Conservation (phyloP, 2,329 filamentous ascomycete genomes). For the Fusarium hostae region DNA sequence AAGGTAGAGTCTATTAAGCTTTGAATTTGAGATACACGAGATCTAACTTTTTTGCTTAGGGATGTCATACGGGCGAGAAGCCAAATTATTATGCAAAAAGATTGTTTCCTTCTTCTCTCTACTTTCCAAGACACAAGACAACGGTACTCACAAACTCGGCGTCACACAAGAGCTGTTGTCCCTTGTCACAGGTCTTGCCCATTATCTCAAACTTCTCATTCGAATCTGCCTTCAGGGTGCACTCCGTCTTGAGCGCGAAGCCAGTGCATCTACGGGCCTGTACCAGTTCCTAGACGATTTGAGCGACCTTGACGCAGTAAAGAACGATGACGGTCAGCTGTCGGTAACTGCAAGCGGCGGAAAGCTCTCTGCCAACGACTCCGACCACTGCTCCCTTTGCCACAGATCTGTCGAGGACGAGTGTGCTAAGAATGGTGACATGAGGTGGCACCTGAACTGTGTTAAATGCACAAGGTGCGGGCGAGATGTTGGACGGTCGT, state of each 20-base stretch:
- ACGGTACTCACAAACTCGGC: conserved; percentile 87
- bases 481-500: conserved; percentile 73
- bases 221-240: conserved; percentile 95
- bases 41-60: conserved; percentile 59
- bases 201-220: conserved; percentile 97
- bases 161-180: conserved; percentile 99
- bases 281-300: conserved; percentile 87
- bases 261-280: conserved; percentile 77
- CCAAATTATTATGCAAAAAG: conserved; percentile 99
- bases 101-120: conserved; percentile 98
- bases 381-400: conserved; percentile 86
- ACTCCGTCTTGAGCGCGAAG: conserved; percentile 89
- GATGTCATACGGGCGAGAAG: conserved; percentile 90
- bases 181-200: conserved; percentile 92
- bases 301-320: conserved; percentile 81
- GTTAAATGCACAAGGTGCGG: conserved; percentile 76
- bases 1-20: conserved; percentile 66
- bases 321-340: conserved; percentile 75
- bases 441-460: conserved; percentile 86
- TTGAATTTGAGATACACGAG: not conserved
- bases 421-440: conserved; percentile 79
- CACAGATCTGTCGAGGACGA: conserved; percentile 93
- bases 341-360: conserved; percentile 74
- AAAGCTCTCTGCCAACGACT: conserved; percentile 76
- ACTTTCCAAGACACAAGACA: conserved; percentile 93